Evolutionary conservation across 2,329 filamentous ascomycete species (phyloP).

Genomic region (Tolypocladium guangdongense): DNA sequence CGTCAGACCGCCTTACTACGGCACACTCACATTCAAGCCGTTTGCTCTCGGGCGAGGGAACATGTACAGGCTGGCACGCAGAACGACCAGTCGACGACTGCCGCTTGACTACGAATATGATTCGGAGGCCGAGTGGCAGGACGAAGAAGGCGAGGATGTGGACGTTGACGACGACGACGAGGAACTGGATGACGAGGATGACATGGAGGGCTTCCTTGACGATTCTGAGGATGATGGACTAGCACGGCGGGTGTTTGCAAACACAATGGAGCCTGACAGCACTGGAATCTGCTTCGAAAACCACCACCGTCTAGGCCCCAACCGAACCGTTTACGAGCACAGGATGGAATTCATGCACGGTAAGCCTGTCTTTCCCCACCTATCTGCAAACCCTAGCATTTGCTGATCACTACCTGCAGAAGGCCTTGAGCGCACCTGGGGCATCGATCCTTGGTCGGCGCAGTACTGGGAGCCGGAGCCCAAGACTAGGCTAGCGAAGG

Average conservation of each 20-base stretch:
- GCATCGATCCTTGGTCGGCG: conserved; percentile 76
- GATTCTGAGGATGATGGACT: conserved; percentile 62
- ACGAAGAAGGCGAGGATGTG: conserved; percentile 59
- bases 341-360: conserved; percentile 66
- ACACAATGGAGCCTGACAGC: conserved; percentile 63
- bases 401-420: conserved; percentile 21
- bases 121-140: conserved; percentile 79
- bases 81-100: conserved; percentile 43
- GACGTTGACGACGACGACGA: conserved; percentile 57
- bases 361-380: conserved; percentile 26
- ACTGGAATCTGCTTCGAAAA: conserved; percentile 81
- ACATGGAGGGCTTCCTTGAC: conserved; percentile 84
- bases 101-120: conserved; percentile 74
- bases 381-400: neutral
- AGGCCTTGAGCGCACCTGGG: conserved; percentile 34
- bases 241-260: conserved; percentile 47
- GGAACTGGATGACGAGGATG: conserved; percentile 65
- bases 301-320: conserved; percentile 31
- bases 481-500: conserved; percentile 15
- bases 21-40: conserved; percentile 56
- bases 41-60: conserved; percentile 31
- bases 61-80: conserved; percentile 38
- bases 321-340: conserved; percentile 44
- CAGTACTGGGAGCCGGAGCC: conserved; percentile 59
- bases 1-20: conserved; percentile 59